Base-by-base conservation (phyloP, 306 rosid genomes). In the Senna siamea region DNA sequence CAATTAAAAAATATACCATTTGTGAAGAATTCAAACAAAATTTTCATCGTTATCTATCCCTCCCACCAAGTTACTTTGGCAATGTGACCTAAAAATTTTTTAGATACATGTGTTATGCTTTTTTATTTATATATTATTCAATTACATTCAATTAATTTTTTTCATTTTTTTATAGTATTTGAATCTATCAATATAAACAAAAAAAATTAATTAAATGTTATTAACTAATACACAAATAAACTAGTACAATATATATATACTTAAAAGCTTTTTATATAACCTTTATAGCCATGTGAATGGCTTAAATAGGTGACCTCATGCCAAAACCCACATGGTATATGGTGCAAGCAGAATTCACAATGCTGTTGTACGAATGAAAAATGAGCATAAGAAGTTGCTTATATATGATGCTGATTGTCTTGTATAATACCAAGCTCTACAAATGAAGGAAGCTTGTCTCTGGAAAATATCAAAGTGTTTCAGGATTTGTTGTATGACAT, bases 371-470 rank as follows among this genome's bases (percentile, higher is more conserved):
- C 51, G 85, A 30, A 91, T 89, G 92, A 93, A 93, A 64, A 64
- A 85, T 2, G 89, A 83, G 0, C n/a, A n/a, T n/a, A n/a, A n/a
- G n/a, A n/a, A n/a, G n/a, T n/a, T 93, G 69, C 98, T 96, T 0
- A 86, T 93, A 28, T 86, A 93, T 32, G 96, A 93, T 70, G 98
- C 97, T 66, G 92, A 93, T 55, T 93, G 7, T 87, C 92, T 34
- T 90, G 76, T 22, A 76, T 93, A 20, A 47, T 91, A 43, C 97
- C 96, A 7, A 91, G 89, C 78, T 70, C 96, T 47, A 61, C 66
- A 6, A 75, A 78, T 63, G 96, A 90, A 48, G 92, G 91, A 6
- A 87, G 90, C 77, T 65, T 88, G 7, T 88, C 90, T 5, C 86
- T 88, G 20, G 90, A 89, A 46, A 82, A 86, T 60, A 88, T 88